These are phyloP conservation scores for Lablab purpureus DNA, from an alignment of 306 rosid species.

Conservation along the genomic window DNA sequence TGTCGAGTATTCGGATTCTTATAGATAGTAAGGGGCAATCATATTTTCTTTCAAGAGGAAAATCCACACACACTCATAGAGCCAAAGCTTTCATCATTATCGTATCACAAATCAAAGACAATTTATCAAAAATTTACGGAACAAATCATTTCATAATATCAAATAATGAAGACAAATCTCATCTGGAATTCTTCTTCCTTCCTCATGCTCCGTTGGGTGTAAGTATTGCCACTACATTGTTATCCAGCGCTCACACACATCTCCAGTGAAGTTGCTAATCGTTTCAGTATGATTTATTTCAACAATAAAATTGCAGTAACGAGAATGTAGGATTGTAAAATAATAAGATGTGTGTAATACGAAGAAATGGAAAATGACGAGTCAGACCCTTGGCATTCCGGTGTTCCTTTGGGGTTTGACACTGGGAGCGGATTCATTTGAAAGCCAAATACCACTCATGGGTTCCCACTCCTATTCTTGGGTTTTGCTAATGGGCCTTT, in stretches of 20 bases:
- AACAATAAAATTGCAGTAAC: neutral
- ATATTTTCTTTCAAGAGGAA: neutral
- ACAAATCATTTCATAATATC: neutral
- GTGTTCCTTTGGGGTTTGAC: neutral
- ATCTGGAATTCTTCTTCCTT: neutral
- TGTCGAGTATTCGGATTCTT: neutral
- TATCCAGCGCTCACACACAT: neutral
- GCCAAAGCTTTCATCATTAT: neutral
- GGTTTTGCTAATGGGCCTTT: neutral
- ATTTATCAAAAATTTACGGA: neutral
- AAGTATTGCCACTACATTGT: neutral
- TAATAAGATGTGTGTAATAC: neutral
- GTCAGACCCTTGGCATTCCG: neutral
- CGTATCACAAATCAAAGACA: neutral
- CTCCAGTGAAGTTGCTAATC: neutral
- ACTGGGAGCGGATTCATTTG: neutral
- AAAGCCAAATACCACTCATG: neutral
- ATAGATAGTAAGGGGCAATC: neutral
- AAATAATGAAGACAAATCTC: neutral
- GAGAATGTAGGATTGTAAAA: neutral
- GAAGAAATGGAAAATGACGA: neutral
- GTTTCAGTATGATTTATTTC: neutral
- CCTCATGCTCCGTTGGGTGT: neutral
- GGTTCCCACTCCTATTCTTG: neutral
- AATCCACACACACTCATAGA: neutral